phyloP scores from a whole-genome alignment of 805 yeast genomes.

The Cyberlindnera maclurae region DNA sequence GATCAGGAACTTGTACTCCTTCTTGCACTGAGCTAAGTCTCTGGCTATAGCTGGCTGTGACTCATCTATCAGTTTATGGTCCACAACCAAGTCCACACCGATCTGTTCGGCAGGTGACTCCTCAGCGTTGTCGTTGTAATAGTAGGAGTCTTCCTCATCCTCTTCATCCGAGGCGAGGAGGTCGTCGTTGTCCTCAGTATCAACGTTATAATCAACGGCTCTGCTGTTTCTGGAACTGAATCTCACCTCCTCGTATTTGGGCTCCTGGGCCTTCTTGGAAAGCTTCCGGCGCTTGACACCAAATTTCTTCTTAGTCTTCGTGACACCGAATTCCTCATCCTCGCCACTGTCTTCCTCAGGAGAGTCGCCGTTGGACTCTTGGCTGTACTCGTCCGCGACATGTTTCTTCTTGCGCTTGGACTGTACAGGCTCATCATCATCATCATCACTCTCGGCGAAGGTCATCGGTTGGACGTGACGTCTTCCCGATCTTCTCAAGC shows the following conservation, averaged over 20 bases:
- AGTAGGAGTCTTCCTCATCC: slow-evolving; percentile 25
- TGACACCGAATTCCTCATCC: slow-evolving; percentile 32
- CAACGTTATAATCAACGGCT: slow-evolving; percentile 72
- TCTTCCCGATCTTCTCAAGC: slow-evolving; percentile 70
- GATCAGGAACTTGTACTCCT: slow-evolving; percentile 52
- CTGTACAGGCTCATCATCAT: slow-evolving; percentile 14
- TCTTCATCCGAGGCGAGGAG: slow-evolving; percentile 29
- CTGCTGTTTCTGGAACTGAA: slow-evolving; percentile 65
- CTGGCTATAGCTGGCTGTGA: slow-evolving; percentile 25
- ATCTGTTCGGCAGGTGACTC: slow-evolving; percentile 23
- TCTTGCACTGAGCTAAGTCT: slow-evolving; percentile 47
- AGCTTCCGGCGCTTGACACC: slow-evolving; percentile 17
- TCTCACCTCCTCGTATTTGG: slow-evolving; percentile 48
- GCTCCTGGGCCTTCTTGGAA: slow-evolving; percentile 12
- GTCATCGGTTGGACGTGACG: slow-evolving; percentile 19
- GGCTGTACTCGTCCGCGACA: slow-evolving; percentile 10
- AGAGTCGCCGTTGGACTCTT: slow-evolving; percentile 25
- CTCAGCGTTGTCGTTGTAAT: slow-evolving; percentile 21
- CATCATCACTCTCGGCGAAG: slow-evolving; percentile 17
- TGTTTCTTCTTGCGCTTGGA: slow-evolving; percentile 25
- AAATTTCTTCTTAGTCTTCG: slow-evolving; percentile 21
- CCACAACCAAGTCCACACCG: slow-evolving; percentile 44
- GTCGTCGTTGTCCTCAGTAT: slow-evolving; percentile 45
- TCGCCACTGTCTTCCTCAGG: slow-evolving; percentile 29
- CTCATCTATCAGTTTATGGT: slow-evolving; percentile 41